Evolutionary conservation across 306 rosid genomes (phyloP).

Genomic region (Ochetophila trinervis): DNA sequence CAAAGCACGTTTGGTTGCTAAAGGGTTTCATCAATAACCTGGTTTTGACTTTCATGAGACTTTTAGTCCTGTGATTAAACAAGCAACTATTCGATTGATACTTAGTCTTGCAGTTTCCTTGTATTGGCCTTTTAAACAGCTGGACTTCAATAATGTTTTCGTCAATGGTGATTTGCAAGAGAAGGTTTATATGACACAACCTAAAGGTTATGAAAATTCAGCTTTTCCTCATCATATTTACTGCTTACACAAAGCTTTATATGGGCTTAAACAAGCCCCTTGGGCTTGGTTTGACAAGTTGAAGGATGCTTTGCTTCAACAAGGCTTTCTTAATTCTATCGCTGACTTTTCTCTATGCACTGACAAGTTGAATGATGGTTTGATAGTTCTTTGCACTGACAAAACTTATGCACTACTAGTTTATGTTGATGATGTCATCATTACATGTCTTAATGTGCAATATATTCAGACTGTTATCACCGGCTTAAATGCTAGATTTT

Average conservation of each 20-base stretch:
- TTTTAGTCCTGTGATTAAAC: background rate
- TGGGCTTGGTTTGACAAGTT: background rate
- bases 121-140: background rate
- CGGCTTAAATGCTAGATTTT: background rate
- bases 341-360: no score
- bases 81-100: background rate
- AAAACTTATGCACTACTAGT: no score
- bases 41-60: background rate
- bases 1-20: background rate
- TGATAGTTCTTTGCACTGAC: no score
- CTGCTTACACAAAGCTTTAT: background rate
- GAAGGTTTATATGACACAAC: background rate
- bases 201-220: background rate
- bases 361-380: no score
- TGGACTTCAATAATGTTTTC: background rate
- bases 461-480: background rate
- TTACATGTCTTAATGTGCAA: background rate
- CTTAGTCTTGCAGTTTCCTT: background rate
- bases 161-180: background rate
- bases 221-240: background rate
- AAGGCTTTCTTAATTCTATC: background rate
- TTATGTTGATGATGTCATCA: background rate
- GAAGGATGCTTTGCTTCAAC: background rate
- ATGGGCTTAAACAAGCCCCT: background rate
- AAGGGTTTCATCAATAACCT: background rate